phyloP scores from a whole-genome alignment of 345 rosid genomes.

The Euphorbia tirucalli region DNA sequence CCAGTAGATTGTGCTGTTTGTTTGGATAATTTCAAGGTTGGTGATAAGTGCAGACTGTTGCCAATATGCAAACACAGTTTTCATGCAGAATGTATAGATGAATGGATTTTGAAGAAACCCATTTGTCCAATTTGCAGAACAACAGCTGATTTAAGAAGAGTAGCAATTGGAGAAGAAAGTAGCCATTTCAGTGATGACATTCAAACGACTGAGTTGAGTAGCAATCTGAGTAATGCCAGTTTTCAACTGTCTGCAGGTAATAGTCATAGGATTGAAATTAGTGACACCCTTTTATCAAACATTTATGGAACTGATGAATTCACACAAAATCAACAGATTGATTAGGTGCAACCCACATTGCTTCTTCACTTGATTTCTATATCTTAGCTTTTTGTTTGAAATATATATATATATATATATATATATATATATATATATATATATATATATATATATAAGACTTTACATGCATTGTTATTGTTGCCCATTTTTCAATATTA shows the following conservation, averaged over 20 bases:
- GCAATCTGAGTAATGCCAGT: constrained; percentile 15
- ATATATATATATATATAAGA: no score
- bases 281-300: not conserved
- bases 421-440: no score
- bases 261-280: not conserved
- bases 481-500: no score
- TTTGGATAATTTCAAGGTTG: constrained; percentile 48
- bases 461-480: no score
- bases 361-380: not conserved
- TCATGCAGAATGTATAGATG: constrained; percentile 52
- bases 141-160: constrained; percentile 26
- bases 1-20: constrained; percentile 56
- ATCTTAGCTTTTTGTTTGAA: not conserved
- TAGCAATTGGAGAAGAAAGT: constrained; percentile 19
- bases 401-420: no score
- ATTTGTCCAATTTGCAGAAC: constrained; percentile 56
- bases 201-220: not conserved
- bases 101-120: constrained; percentile 53
- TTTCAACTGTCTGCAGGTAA: constrained; percentile 5
- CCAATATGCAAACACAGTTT: constrained; percentile 56
- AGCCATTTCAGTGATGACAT: constrained; percentile 26
- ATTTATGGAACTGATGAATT: not conserved
- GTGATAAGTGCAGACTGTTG: constrained; percentile 55
- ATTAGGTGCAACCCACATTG: not conserved
- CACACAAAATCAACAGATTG: not conserved